Conservation (phyloP, 306 rosid genomes). For the Vigna hirtella region DNA sequence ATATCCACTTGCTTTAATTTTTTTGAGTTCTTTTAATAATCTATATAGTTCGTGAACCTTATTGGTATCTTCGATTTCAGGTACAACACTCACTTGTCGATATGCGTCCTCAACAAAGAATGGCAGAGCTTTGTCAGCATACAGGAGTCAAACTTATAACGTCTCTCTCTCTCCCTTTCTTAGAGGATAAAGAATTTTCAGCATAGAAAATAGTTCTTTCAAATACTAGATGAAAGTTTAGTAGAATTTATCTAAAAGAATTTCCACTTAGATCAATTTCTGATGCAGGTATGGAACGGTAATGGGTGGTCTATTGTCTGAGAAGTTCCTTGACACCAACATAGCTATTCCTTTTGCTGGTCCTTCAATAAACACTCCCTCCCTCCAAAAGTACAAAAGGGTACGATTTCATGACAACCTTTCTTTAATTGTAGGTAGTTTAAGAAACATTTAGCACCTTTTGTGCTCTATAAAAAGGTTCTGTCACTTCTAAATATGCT, state of each 20-base stretch:
- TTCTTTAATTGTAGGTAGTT: not conserved
- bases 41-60: slow-evolving; percentile 14
- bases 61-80: slow-evolving; percentile 48
- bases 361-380: slow-evolving; percentile 89
- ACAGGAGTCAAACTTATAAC: slow-evolving; percentile 98
- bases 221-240: slow-evolving; percentile 29
- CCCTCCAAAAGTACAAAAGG: slow-evolving; percentile 93
- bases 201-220: slow-evolving; percentile 14
- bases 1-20: slow-evolving; percentile 33
- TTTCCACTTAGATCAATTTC: slow-evolving; percentile 31
- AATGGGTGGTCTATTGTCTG: slow-evolving; percentile 95
- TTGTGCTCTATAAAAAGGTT: slow-evolving; percentile 1
- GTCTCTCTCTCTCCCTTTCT: slow-evolving; percentile 56
- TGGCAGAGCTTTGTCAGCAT: slow-evolving; percentile 90
- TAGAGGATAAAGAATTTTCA: not conserved
- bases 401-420: slow-evolving; percentile 56
- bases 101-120: slow-evolving; percentile 92
- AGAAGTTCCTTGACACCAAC: slow-evolving; percentile 92
- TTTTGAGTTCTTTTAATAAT: not conserved
- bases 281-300: slow-evolving; percentile 92
- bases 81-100: slow-evolving; percentile 95
- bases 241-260: not conserved
- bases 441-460: slow-evolving; percentile 38
- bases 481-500: slow-evolving; percentile 21
- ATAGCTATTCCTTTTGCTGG: slow-evolving; percentile 83